Conservation (phyloP, 345 rosid genomes). For the Abelmoschus esculentus region DNA sequence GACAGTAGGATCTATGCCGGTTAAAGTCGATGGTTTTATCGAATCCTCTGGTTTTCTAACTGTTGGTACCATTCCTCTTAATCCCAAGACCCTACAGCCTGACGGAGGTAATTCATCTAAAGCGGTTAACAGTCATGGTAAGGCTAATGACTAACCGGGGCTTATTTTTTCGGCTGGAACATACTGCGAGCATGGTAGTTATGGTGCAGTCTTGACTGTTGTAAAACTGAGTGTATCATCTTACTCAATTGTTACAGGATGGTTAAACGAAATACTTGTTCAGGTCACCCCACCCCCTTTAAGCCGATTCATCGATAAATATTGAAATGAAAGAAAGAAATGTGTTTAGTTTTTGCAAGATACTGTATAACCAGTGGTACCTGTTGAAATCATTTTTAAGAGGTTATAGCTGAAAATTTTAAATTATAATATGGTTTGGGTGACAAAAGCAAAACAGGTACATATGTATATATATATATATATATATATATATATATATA, state of each 20-base stretch:
- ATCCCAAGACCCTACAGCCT: constrained; percentile 38
- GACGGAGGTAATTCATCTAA: constrained; percentile 19
- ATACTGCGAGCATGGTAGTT: not conserved
- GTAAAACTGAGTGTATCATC: constrained; percentile 1
- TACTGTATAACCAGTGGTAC: too few species aligned
- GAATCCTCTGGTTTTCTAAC: constrained; percentile 38
- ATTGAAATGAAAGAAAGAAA: too few species aligned
- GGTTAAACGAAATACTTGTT: not conserved
- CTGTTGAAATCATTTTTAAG: too few species aligned
- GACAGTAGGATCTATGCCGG: constrained; percentile 64
- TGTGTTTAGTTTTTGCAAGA: too few species aligned
- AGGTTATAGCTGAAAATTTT: too few species aligned
- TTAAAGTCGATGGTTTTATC: constrained; percentile 52
- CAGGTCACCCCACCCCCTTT: not conserved
- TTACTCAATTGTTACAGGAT: not conserved
- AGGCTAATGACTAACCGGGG: constrained; percentile 8
- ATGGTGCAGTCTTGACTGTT: constrained; percentile 10
- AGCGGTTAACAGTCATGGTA: not conserved
- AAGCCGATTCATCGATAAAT: not conserved
- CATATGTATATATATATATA: too few species aligned
- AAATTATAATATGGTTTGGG: too few species aligned
- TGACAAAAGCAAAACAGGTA: too few species aligned
- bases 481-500: too few species aligned
- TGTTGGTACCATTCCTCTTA: constrained; percentile 61
- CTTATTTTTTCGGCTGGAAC: not conserved